A percentile compares a stretch with the other conserved stretches of the same genome.
Evolutionary conservation across 371 early-diverging fungal genomes (phyloP).

Genomic region (Apophysomyces variabilis): DNA sequence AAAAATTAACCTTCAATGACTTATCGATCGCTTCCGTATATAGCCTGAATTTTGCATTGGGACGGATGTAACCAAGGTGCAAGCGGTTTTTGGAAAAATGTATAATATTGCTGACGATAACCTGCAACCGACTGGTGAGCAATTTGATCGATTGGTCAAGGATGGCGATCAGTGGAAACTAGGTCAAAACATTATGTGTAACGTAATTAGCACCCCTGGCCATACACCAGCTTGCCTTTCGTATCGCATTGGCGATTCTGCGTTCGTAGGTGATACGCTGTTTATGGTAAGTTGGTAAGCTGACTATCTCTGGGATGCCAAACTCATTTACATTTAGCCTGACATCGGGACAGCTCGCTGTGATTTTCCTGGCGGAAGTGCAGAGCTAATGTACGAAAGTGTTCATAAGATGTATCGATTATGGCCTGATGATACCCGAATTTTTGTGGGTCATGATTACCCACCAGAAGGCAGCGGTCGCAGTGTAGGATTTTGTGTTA

Average conservation of each 20-base stretch:
- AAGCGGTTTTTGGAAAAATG: slow-evolving; percentile 41
- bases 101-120: slow-evolving; percentile 36
- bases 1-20: slow-evolving; percentile 5
- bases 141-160: slow-evolving; percentile 36
- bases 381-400: slow-evolving; percentile 43
- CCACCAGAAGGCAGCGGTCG: slow-evolving; percentile 31
- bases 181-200: slow-evolving; percentile 47
- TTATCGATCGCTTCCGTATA: neutral
- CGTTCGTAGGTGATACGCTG: slow-evolving; percentile 52
- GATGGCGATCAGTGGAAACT: slow-evolving; percentile 40
- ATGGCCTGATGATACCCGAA: slow-evolving; percentile 52
- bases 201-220: slow-evolving; percentile 44
- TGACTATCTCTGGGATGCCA: neutral
- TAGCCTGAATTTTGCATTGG: slow-evolving; percentile 53
- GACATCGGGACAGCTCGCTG: slow-evolving; percentile 56
- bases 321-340: slow-evolving; percentile 30
- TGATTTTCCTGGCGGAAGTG: slow-evolving; percentile 57
- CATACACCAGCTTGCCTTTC: slow-evolving; percentile 56
- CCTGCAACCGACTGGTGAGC: slow-evolving; percentile 34
- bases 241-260: slow-evolving; percentile 51
- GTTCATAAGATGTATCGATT: slow-evolving; percentile 43
- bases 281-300: slow-evolving; percentile 43
- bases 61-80: slow-evolving; percentile 39
- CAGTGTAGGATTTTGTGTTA: slow-evolving; percentile 24
- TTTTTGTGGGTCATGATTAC: slow-evolving; percentile 54